Conservation (phyloP, 2,329 filamentous ascomycete genomes). For the Fusarium verrucosum region DNA sequence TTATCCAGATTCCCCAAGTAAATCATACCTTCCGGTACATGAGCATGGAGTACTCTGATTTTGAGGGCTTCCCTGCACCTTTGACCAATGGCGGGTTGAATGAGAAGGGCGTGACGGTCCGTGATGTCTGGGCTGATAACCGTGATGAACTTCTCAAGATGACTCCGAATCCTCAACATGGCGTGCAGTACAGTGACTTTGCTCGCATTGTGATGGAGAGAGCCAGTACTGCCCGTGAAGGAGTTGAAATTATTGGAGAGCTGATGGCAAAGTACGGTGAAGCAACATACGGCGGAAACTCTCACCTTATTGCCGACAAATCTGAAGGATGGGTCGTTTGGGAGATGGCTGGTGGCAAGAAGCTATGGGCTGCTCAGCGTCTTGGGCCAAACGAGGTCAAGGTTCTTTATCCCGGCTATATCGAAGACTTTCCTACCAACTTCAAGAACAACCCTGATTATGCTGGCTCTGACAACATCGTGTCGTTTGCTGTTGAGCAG, state of each 20-base stretch:
- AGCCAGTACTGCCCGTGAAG: slow-evolving; percentile 32
- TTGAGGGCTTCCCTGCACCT: slow-evolving; percentile 35
- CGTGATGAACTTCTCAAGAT: slow-evolving; percentile 38
- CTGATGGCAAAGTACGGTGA: slow-evolving; percentile 34
- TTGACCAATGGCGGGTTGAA: slow-evolving; percentile 38
- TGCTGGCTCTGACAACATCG: slow-evolving; percentile 36
- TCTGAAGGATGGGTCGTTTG: slow-evolving; percentile 40
- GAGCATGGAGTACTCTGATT: slow-evolving; percentile 43
- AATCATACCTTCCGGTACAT: slow-evolving; percentile 38
- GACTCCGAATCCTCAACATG: slow-evolving; percentile 35
- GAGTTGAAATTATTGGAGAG: slow-evolving; percentile 32
- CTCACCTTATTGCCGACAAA: slow-evolving; percentile 39
- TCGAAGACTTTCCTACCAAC: slow-evolving; percentile 36
- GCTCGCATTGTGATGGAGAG: slow-evolving; percentile 41
- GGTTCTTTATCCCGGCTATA: slow-evolving; percentile 36
- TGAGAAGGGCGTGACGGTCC: slow-evolving; percentile 37
- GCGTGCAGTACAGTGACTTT: slow-evolving; percentile 39
- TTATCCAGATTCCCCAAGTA: slow-evolving; percentile 37
- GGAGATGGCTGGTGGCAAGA: slow-evolving; percentile 39
- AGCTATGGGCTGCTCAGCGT: slow-evolving; percentile 39
- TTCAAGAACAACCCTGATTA: slow-evolving; percentile 20
- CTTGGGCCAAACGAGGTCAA: slow-evolving; percentile 38
- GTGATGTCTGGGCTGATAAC: slow-evolving; percentile 41
- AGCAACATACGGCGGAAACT: slow-evolving; percentile 38
- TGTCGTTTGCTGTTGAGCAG: slow-evolving; percentile 37